phyloP scores from a whole-genome alignment of 148 eudicot species.

The Vaccinium darrowii region DNA sequence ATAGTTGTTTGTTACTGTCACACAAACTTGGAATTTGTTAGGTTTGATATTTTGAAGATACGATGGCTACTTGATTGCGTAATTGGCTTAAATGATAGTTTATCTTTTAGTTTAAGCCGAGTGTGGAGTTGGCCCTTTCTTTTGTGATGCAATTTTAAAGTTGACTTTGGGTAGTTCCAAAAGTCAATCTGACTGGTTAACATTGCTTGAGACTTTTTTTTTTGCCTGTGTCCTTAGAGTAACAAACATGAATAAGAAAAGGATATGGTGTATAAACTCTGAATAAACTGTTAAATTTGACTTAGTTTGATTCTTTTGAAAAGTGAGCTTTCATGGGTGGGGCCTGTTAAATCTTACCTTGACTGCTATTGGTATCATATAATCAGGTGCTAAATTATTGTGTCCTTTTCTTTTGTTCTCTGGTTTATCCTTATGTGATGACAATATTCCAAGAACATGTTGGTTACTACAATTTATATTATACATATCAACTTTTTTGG shows the following conservation, averaged over 20 bases:
- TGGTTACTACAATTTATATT: background rate
- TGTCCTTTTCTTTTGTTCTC: background rate
- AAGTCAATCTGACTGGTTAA: background rate
- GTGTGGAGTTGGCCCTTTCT: background rate
- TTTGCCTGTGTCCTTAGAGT: background rate
- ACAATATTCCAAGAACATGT: background rate
- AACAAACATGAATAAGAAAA: background rate
- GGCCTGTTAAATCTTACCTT: background rate
- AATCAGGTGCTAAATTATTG: background rate
- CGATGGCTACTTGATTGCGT: background rate
- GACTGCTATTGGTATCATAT: background rate
- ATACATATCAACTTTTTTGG: background rate
- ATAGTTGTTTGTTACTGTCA: background rate
- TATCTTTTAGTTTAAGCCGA: background rate
- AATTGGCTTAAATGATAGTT: background rate
- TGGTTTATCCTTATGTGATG: background rate
- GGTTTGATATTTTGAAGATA: constrained; percentile 4
- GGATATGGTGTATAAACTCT: background rate
- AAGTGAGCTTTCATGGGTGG: background rate
- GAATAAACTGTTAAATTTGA: background rate
- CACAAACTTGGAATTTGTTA: background rate
- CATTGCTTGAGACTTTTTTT: background rate
- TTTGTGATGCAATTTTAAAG: background rate
- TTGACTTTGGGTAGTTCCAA: background rate
- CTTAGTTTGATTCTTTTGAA: background rate